Base-by-base conservation (phyloP, 306 rosid genomes). In the Prunus padus region DNA sequence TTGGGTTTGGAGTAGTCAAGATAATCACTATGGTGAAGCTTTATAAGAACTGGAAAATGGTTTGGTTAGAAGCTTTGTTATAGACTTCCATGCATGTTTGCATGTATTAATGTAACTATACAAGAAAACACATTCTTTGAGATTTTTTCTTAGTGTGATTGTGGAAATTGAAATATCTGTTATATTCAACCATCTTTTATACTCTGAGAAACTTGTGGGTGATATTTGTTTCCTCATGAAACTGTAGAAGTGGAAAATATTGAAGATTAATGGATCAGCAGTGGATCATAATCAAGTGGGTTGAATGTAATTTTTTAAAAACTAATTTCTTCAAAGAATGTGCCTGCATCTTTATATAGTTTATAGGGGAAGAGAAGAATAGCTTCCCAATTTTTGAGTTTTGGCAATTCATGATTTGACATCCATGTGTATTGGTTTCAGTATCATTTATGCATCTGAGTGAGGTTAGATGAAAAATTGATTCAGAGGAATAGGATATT, bases 211-310 rank as follows among this genome's bases (percentile, higher is more conserved):
- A 45, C 7, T 45, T 23, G 33, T 67, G 55, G 54, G 13, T 42
- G 8, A 55, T 55, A 7, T 8, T 55, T 55, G 26, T 20, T 55
- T 25, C 4, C 56, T 67, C 40, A 14, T 67, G 23, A 20, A 67
- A 67, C 3, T 67, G 40, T 67, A 12, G n/a, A 46, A 23, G 56
- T 23, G 33, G 72, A 23, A 67, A 45, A 46, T 14, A 3, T 25
- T 8, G 55, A 68, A 50, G 42, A 16, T 68, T 15, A 49, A 46
- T 47, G 73, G 73, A 68, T 49, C 26, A 47, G 57, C 73, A 47
- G 44, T 47, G n/a, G 20, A 44, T 66, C 70, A 65, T 65, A 22
- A 23, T 45, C 20, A 67, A 45, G 22, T 67, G 72, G 40, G 55
- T 47, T 68, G 37, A 47, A 23, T 25, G 37, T 20, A 11, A 10